Evolutionary conservation across 352 stramenopile genomes (phyloP).

Genomic region (Globisporangium okanoganense): DNA sequence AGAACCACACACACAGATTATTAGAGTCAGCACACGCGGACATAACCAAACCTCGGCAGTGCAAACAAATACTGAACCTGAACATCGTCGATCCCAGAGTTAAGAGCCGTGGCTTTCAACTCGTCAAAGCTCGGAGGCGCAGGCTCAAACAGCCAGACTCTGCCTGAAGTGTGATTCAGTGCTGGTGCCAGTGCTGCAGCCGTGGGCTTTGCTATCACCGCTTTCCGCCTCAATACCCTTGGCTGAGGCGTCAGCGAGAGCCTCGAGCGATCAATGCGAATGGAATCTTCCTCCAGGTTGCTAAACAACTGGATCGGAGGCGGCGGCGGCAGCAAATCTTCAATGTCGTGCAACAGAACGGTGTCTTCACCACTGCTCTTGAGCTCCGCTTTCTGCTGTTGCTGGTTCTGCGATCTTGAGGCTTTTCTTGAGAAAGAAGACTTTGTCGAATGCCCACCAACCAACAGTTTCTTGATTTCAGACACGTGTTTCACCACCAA

Average conservation of each 20-base stretch:
- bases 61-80: conserved; percentile 17
- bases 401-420: neutral
- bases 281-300: conserved; percentile 45
- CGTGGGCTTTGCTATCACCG: no score
- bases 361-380: conserved; percentile 27
- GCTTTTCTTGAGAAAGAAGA: neutral
- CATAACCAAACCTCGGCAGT: neutral
- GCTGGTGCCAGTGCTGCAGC: neutral
- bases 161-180: conserved; percentile 7
- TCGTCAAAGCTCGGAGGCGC: conserved; percentile 39
- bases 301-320: conserved; percentile 24
- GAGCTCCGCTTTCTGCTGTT: neutral
- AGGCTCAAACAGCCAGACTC: conserved; percentile 46
- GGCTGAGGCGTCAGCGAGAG: conserved; percentile 55
- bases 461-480: conserved; percentile 1
- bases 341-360: conserved; percentile 44
- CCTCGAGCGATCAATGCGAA: conserved; percentile 28
- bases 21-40: neutral
- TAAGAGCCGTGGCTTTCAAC: conserved; percentile 39
- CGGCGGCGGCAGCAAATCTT: conserved; percentile 54
- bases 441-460: neutral
- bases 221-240: conserved; percentile 9
- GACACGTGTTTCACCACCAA: neutral
- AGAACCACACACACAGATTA: neutral
- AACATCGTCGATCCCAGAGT: conserved; percentile 41